Evolutionary conservation across 75 land plant genomes (phyloP).

Genomic region (Ceratopteris richardii): DNA sequence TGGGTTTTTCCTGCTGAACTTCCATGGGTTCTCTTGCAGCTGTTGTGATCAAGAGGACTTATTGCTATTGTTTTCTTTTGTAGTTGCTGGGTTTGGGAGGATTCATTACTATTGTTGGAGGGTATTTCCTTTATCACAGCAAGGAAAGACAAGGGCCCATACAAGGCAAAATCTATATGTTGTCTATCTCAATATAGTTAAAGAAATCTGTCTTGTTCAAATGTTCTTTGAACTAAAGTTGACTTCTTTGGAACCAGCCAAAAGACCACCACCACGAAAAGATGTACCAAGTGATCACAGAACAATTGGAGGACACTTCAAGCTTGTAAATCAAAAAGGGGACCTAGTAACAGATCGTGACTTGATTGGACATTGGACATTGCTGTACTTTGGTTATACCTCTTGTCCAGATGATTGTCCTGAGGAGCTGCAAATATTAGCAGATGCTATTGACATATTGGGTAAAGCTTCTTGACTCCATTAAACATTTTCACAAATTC

Average conservation of each 20-base stretch:
- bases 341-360: slow-evolving; percentile 34
- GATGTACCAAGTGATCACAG: background rate
- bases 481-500: background rate
- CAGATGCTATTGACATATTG: slow-evolving; percentile 35
- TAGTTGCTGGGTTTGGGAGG: background rate
- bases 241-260: background rate
- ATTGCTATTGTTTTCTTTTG: background rate
- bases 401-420: slow-evolving; percentile 79
- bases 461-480: slow-evolving; percentile 13
- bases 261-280: background rate
- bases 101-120: background rate
- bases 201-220: background rate
- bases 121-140: slow-evolving; percentile 1
- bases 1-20: too few species aligned
- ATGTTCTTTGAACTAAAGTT: background rate
- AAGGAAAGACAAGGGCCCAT: background rate
- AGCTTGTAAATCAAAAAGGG: slow-evolving; percentile 32
- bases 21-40: too few species aligned
- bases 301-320: slow-evolving; percentile 61
- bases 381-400: slow-evolving; percentile 77
- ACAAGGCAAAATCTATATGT: background rate
- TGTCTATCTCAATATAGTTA: background rate
- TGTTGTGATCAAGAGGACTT: too few species aligned
- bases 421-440: slow-evolving; percentile 48
- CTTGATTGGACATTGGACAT: slow-evolving; percentile 52